Conservation (phyloP, 495 filamentous ascomycete species). For the Hyaloscypha bicolor region DNA sequence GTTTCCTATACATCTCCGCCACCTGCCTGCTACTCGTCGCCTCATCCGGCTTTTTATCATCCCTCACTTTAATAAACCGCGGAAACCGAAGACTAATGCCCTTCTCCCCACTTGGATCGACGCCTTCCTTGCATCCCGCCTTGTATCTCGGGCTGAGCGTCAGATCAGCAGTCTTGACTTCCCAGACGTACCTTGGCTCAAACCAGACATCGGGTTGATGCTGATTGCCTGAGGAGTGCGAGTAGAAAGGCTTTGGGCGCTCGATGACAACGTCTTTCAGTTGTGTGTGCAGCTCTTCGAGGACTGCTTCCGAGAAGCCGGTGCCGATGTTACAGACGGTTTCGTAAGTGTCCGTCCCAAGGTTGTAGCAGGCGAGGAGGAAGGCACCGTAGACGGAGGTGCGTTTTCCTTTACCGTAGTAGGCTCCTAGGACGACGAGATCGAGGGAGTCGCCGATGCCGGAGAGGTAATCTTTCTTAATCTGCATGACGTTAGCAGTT, state of each 20-base stretch:
- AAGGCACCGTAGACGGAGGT: slow-evolving; percentile 95
- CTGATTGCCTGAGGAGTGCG: slow-evolving; percentile 78
- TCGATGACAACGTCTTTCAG: slow-evolving; percentile 78
- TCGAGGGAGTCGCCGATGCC: slow-evolving; percentile 95
- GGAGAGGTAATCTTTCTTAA: slow-evolving; percentile 96
- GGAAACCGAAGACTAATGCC: slow-evolving; percentile 91
- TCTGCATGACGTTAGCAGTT: slow-evolving; percentile 44
- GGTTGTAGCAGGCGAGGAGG: slow-evolving; percentile 91
- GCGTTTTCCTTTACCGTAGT: slow-evolving; percentile 92
- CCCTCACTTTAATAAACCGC: slow-evolving; percentile 82
- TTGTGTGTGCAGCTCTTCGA: slow-evolving; percentile 77
- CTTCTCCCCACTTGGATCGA: slow-evolving; percentile 72
- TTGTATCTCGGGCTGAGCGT: slow-evolving; percentile 92
- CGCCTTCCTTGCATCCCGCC: slow-evolving; percentile 66
- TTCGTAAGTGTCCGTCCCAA: slow-evolving; percentile 76
- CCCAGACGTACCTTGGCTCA: slow-evolving; percentile 92
- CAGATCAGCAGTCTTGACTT: slow-evolving; percentile 94
- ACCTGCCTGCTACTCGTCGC: slow-evolving; percentile 83
- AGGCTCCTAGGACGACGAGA: slow-evolving; percentile 92
- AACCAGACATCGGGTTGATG: slow-evolving; percentile 99
- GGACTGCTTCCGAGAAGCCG: slow-evolving; percentile 85
- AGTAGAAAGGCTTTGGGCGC: slow-evolving; percentile 90
- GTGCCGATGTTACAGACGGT: slow-evolving; percentile 98
- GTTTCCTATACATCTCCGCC: slow-evolving; percentile 95
- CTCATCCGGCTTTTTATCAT: slow-evolving; percentile 93